A percentile compares a stretch with the other conserved stretches of the same genome.
These are phyloP conservation scores for Peniophora sp. DNA, from an alignment of 1,284 basidiomycete species.

Conservation along the genomic window DNA sequence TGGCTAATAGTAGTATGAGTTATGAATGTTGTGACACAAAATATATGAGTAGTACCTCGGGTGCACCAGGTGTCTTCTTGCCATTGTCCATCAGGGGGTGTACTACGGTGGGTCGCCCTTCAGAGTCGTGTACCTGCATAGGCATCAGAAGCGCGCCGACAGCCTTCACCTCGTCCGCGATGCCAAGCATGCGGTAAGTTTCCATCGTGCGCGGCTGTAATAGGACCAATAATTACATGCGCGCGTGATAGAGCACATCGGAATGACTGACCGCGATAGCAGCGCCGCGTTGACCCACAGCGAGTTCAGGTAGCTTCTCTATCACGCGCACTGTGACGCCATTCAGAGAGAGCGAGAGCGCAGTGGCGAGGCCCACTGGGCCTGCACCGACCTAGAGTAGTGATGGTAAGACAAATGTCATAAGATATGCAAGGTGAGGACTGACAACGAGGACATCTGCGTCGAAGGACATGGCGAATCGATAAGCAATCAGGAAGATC, in stretches of 20 bases:
- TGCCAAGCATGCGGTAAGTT: background rate
- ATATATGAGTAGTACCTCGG: background rate
- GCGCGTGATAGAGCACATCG: background rate
- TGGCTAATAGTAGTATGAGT: background rate
- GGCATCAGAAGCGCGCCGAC: background rate
- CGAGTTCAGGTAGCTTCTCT: conserved; percentile 5
- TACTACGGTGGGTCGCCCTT: background rate
- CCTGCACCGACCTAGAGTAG: conserved; percentile 9
- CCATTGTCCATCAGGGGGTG: background rate
- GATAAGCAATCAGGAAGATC: too few species aligned
- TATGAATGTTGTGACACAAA: too few species aligned
- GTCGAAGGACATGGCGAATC: too few species aligned
- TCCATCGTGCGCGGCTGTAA: background rate
- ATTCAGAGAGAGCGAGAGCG: conserved; percentile 5
- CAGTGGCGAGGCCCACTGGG: conserved; percentile 8
- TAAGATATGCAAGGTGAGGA: background rate
- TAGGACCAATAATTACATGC: background rate
- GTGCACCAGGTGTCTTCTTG: background rate
- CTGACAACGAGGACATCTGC: background rate
- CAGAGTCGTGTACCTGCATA: background rate
- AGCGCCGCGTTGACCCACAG: background rate
- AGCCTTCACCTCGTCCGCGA: background rate
- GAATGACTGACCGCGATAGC: background rate
- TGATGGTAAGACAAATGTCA: background rate
- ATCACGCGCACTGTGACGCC: conserved; percentile 10